Evolutionary conservation across 2,329 filamentous ascomycete species (phyloP).

Genomic region (Exophiala xenobiotica): DNA sequence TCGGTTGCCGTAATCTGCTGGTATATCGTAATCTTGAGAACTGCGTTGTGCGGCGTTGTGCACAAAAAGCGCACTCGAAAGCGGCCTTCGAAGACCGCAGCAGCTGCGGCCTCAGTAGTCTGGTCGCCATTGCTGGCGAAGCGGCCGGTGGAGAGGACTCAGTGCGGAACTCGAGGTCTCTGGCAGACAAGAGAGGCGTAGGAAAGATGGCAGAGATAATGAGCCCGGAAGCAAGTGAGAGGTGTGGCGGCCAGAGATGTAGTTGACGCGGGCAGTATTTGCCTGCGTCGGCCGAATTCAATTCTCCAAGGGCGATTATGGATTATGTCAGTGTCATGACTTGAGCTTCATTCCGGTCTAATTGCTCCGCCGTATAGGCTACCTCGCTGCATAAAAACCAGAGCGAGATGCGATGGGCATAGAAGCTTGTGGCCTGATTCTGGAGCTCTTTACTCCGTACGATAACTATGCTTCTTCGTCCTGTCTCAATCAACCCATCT

Average conservation of each 20-base stretch:
- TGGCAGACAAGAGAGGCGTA: background rate
- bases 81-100: constrained; percentile 51
- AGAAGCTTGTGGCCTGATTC: too few relatives aligned
- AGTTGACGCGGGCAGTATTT: constrained; percentile 25
- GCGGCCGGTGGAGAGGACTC: constrained; percentile 1
- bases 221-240: background rate
- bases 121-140: constrained; percentile 27
- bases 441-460: background rate
- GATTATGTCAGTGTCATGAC: constrained; percentile 22
- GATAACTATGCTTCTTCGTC: background rate
- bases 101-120: constrained; percentile 29
- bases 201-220: constrained; percentile 1
- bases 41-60: constrained; percentile 41
- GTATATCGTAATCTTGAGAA: constrained; percentile 39
- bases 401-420: background rate
- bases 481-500: too few relatives aligned
- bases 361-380: background rate
- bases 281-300: constrained; percentile 11
- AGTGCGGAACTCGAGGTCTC: constrained; percentile 4
- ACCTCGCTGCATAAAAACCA: background rate
- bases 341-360: background rate
- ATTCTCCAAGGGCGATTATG: constrained; percentile 5
- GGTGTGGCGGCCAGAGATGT: constrained; percentile 10
- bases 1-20: constrained; percentile 41
- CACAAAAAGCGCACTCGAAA: constrained; percentile 53